Evolutionary conservation across 331 rosid species (phyloP).

Genomic region (Quercus lobata): DNA sequence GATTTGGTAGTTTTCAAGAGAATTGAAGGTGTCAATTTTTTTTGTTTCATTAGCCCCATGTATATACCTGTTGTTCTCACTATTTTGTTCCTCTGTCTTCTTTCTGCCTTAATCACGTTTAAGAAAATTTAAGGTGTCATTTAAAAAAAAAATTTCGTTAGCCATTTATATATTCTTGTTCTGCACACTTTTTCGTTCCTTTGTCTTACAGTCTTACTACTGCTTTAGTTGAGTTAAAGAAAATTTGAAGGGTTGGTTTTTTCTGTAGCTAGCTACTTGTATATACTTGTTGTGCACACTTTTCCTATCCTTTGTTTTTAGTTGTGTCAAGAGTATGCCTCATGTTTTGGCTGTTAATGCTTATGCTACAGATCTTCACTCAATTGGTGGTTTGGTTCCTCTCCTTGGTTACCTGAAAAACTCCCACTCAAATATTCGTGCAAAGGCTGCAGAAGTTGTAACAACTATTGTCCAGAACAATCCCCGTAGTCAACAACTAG

Average conservation of each 20-base stretch:
- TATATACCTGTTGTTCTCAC: too few relatives aligned
- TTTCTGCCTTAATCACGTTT: too few relatives aligned
- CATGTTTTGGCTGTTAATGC: slow-evolving; percentile 12
- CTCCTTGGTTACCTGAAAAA: slow-evolving; percentile 76
- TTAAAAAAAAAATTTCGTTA: too few relatives aligned
- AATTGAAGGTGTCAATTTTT: too few relatives aligned
- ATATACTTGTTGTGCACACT: background rate
- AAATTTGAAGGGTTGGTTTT: background rate
- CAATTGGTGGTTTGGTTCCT: slow-evolving; percentile 90
- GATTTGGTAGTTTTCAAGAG: too few relatives aligned
- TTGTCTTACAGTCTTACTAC: too few relatives aligned
- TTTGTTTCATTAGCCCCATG: too few relatives aligned
- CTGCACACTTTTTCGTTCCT: too few relatives aligned
- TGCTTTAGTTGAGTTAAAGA: too few relatives aligned
- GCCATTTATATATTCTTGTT: too few relatives aligned
- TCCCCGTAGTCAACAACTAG: slow-evolving; percentile 79
- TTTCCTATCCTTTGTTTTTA: background rate
- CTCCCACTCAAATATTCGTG: slow-evolving; percentile 80
- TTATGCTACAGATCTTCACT: slow-evolving; percentile 59
- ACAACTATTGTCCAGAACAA: slow-evolving; percentile 92
- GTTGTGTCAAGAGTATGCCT: slow-evolving; percentile 2
- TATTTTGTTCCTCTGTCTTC: too few relatives aligned
- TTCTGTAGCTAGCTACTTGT: background rate
- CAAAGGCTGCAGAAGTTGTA: slow-evolving; percentile 93
- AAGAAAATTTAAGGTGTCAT: background rate